Evolutionary conservation across 164 flowering plant species (phyloP).

Genomic region (Akebia trifoliata): DNA sequence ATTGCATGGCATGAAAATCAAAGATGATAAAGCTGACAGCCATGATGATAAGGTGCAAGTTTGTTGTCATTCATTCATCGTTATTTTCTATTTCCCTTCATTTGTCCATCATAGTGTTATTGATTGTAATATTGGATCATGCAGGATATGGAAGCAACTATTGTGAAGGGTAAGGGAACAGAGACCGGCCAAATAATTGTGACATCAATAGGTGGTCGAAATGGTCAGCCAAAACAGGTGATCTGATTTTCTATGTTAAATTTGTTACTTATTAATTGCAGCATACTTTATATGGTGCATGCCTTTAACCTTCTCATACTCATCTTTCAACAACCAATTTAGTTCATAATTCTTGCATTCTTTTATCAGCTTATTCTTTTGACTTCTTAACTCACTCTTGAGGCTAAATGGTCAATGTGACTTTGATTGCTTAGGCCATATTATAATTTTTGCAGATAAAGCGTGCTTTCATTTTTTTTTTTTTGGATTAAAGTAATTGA

Average conservation of each 20-base stretch:
- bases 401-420: background rate
- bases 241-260: constrained; percentile 4
- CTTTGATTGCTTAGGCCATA: background rate
- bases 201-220: constrained; percentile 65
- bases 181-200: constrained; percentile 76
- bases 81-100: too few relatives aligned
- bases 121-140: constrained; percentile 10
- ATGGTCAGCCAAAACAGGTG: constrained; percentile 87
- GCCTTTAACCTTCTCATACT: too few relatives aligned
- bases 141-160: constrained; percentile 58
- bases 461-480: background rate
- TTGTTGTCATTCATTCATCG: too few relatives aligned
- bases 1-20: constrained; percentile 69
- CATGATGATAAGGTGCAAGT: constrained; percentile 52
- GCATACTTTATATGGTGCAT: too few relatives aligned
- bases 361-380: background rate
- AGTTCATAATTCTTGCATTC: too few relatives aligned
- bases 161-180: constrained; percentile 71
- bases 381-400: too few relatives aligned
- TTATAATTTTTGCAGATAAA: background rate
- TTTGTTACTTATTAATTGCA: too few relatives aligned
- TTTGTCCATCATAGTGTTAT: too few relatives aligned
- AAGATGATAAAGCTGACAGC: constrained; percentile 45
- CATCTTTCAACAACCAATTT: too few relatives aligned
- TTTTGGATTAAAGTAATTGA: background rate